Evolutionary conservation across 352 stramenopile species (phyloP), one percentile per base, ranked within the genome.

Genomic region (Phytophthora pini): DNA sequence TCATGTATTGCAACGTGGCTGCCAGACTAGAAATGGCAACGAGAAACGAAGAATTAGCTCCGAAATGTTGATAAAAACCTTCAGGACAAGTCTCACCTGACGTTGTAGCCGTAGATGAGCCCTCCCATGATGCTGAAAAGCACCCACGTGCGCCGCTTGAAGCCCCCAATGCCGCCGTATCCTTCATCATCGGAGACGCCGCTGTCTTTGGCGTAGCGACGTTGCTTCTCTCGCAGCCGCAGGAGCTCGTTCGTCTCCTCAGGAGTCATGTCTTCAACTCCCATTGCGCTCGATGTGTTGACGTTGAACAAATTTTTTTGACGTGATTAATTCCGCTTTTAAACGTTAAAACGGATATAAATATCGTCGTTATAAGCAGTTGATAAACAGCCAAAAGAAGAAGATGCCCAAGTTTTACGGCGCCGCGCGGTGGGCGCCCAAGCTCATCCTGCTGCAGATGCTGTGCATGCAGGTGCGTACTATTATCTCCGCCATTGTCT

Each of bases 21-120:
- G 82, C 88, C 55, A 95, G 64, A 46, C 88, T 36, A 36, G 9
- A 12, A 36, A 13, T 32, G 5, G 27, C 5, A 31, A 6, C 5
- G 5, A 31, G 5, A 31, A 3, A 3, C 3, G 31, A 36, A 36
- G 31, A 36, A 36, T 36, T 36, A 36, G 10, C 31, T 12, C 8
- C 10, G 9, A 36, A 13, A 26, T 13, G 3, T 13, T 0, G 31
- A 36, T 36, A 12, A 36, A 36, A 36, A 36, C 31, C 8, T 36
- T 36, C 2, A 12, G 9, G 31, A 36, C 31, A 36, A 36, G 31
- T 36, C 31, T 36, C 9, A 36, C 31, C 31, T 76, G 59, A 95
- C 88, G 69, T 95, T 95, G 77, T 95, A 94, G 49, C 88, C 88
- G 71, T 96, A 96, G 55, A 96, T 93, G 61, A 96, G 82, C 0